phyloP scores from a whole-genome alignment of 2,329 filamentous ascomycete genomes.

The Pseudocercospora pini-densiflorae region DNA sequence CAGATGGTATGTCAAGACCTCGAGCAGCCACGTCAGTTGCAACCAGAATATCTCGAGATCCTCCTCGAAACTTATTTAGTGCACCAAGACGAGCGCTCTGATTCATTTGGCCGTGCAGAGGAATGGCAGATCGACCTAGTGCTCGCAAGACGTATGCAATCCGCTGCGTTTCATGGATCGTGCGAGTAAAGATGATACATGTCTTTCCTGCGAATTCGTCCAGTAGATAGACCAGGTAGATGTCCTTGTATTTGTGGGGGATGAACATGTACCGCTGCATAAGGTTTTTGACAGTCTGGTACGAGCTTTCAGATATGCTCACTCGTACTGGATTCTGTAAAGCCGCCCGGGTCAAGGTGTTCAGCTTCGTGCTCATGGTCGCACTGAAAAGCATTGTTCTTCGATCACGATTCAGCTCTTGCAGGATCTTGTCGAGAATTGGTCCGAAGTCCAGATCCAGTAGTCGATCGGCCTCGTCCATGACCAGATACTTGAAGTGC shows the following conservation, averaged over 20 bases:
- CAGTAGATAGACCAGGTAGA: conserved; percentile 82
- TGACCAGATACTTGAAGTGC: conserved; percentile 82
- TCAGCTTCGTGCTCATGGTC: conserved; percentile 92
- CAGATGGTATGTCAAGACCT: conserved; percentile 90
- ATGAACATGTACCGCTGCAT: conserved; percentile 87
- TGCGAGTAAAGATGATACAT: conserved; percentile 88
- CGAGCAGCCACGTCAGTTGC: conserved; percentile 93
- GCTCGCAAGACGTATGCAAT: conserved; percentile 80
- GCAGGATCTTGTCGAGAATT: conserved; percentile 89
- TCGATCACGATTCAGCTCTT: conserved; percentile 77
- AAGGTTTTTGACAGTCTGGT: conserved; percentile 89
- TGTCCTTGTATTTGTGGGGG: conserved; percentile 84
- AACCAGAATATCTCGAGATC: conserved; percentile 82
- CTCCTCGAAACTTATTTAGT: conserved; percentile 84
- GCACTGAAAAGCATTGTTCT: conserved; percentile 90
- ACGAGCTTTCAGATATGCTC: conserved; percentile 79
- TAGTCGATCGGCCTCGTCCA: conserved; percentile 92
- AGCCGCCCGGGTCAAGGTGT: conserved; percentile 87
- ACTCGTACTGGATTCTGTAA: conserved; percentile 83
- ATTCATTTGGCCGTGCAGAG: conserved; percentile 87
- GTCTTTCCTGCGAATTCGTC: conserved; percentile 88
- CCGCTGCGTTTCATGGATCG: conserved; percentile 87
- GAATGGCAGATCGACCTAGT: conserved; percentile 88
- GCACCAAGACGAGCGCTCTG: conserved; percentile 87
- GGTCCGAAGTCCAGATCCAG: conserved; percentile 95